A percentile compares a stretch with the other conserved stretches of the same genome.
phyloP scores from a whole-genome alignment of 441 rosid genomes.

The Melastoma candidum region DNA sequence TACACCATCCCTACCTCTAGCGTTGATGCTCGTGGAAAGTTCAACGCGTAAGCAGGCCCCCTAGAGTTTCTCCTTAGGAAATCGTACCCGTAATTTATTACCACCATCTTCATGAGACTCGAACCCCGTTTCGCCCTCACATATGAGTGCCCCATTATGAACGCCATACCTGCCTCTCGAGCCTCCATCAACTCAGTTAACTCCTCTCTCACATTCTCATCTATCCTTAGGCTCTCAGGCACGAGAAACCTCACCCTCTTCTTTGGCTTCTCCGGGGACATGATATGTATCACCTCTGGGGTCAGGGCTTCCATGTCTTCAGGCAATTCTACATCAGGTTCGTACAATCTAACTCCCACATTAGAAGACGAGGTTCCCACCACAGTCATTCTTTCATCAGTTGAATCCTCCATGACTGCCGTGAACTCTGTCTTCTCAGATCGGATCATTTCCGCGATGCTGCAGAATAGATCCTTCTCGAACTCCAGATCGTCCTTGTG shows the following conservation, averaged over 20 bases:
- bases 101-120: conserved; percentile 23
- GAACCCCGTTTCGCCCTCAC: conserved; percentile 25
- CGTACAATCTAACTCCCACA: conserved; percentile 37
- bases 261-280: conserved; percentile 21
- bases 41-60: conserved; percentile 22
- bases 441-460: conserved; percentile 66
- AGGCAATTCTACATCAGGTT: conserved; percentile 29
- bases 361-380: conserved; percentile 61
- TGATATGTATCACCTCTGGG: conserved; percentile 23
- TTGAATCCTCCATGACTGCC: conserved; percentile 17
- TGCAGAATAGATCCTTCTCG: conserved; percentile 62
- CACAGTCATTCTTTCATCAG: conserved; percentile 46
- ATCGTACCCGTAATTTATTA: conserved; percentile 23
- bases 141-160: conserved; percentile 22
- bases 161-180: conserved; percentile 31
- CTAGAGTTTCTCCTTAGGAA: conserved; percentile 32
- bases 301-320: conserved; percentile 13
- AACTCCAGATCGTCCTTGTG: conserved; percentile 72
- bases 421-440: conserved; percentile 36
- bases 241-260: conserved; percentile 14
- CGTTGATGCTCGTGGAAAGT: conserved; percentile 23
- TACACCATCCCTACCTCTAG: conserved; percentile 36
- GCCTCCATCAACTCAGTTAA: conserved; percentile 24
- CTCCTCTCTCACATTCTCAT: conserved; percentile 11
- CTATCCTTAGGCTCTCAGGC: conserved; percentile 7